Evolutionary conservation across 164 flowering plant species (phyloP).

Genomic region (grape (Vitis vinifera)): ASM3070453v1 NC_081812.1:15748501-15749000

Average conservation of each 20-base stretch:
- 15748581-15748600: background rate
- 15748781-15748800: background rate
- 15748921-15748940: slow-evolving; percentile 45
- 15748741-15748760: slow-evolving; percentile 71
- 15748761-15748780: background rate
- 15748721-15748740: slow-evolving; percentile 67
- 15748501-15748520: slow-evolving; percentile 28
- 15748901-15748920: slow-evolving; percentile 51
- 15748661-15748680: slow-evolving; percentile 15
- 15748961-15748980: slow-evolving; percentile 36
- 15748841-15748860: slow-evolving; percentile 25
- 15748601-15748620: background rate
- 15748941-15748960: slow-evolving; percentile 37
- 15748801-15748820: background rate
- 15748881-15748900: slow-evolving; percentile 62
- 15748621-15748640: background rate
- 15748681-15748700: slow-evolving; percentile 76
- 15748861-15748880: slow-evolving; percentile 49
- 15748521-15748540: background rate
- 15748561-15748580: background rate
- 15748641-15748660: background rate
- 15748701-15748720: slow-evolving; percentile 73
- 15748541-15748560: background rate
- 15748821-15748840: background rate
- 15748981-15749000: slow-evolving; percentile 1